These are phyloP conservation scores for Escovopsis sp. DNA, from an alignment of 2,329 filamentous ascomycete species.

Conservation along the genomic window DNA sequence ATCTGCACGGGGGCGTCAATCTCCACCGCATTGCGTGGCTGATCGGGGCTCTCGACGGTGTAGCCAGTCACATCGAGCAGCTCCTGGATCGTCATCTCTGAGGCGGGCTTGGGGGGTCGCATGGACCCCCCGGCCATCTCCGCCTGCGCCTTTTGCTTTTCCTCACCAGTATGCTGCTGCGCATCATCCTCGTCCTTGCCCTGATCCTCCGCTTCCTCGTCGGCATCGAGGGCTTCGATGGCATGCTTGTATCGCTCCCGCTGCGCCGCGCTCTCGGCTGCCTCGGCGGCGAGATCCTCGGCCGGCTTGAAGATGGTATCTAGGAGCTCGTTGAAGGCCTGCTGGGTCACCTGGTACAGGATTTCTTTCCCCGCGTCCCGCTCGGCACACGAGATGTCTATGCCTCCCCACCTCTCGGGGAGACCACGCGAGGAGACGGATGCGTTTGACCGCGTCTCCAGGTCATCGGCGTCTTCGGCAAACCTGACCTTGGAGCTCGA, in stretches of 20 bases:
- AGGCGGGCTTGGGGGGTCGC: conserved; percentile 4
- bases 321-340: conserved; percentile 81
- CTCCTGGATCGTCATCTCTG: conserved; percentile 17
- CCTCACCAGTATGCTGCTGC: background rate
- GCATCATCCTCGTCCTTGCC: background rate
- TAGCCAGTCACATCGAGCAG: conserved; percentile 32
- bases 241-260: conserved; percentile 41
- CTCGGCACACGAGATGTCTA: conserved; percentile 68
- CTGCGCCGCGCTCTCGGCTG: conserved; percentile 45
- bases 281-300: conserved; percentile 61
- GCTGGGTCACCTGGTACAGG: conserved; percentile 79
- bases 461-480: conserved; percentile 54
- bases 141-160: background rate
- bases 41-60: conserved; percentile 17
- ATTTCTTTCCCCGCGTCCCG: conserved; percentile 76
- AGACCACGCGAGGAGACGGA: conserved; percentile 60
- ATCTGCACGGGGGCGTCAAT: conserved; percentile 14
- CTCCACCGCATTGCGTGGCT: conserved; percentile 19
- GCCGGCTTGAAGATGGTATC: conserved; percentile 71
- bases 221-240: conserved; percentile 26
- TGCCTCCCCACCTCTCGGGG: conserved; percentile 61
- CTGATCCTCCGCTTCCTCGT: conserved; percentile 15
- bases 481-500: conserved; percentile 72
- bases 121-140: background rate
- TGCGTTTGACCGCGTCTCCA: conserved; percentile 55